These are phyloP conservation scores for Zygotorulaspora florentina DNA, from an alignment of 805 yeast genomes.

Conservation along the genomic window DNA sequence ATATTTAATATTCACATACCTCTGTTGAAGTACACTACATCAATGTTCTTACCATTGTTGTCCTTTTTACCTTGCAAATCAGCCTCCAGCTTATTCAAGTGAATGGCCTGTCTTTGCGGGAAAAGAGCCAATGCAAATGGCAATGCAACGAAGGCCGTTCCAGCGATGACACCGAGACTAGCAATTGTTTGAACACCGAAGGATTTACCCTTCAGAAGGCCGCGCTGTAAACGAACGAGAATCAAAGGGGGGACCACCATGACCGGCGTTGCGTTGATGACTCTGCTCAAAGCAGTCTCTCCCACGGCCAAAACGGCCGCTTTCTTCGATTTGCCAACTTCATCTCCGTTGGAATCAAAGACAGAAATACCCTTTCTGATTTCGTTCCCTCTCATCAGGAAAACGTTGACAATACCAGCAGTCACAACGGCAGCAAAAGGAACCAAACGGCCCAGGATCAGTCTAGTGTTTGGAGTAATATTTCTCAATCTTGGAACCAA, in stretches of 20 bases:
- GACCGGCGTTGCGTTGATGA: conserved; percentile 92
- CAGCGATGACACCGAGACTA: conserved; percentile 82
- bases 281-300: conserved; percentile 93
- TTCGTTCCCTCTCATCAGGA: conserved; percentile 94
- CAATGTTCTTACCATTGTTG: conserved; percentile 52
- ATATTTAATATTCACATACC: conserved; percentile 56
- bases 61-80: conserved; percentile 59
- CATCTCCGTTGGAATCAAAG: conserved; percentile 59
- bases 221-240: conserved; percentile 70
- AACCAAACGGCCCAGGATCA: conserved; percentile 77
- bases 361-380: conserved; percentile 79
- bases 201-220: conserved; percentile 64
- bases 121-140: conserved; percentile 95
- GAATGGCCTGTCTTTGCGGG: conserved; percentile 77
- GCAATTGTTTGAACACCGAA: conserved; percentile 58
- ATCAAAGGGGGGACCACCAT: conserved; percentile 95
- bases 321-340: conserved; percentile 67
- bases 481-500: conserved; percentile 79
- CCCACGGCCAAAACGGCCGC: conserved; percentile 95
- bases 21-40: conserved; percentile 78
- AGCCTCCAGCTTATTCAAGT: conserved; percentile 58
- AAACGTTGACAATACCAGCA: conserved; percentile 96
- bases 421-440: conserved; percentile 99
- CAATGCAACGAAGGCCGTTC: conserved; percentile 78
- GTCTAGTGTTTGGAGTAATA: conserved; percentile 63